Base-by-base conservation (phyloP, 805 yeast genomes). In the Candida pini region DNA sequence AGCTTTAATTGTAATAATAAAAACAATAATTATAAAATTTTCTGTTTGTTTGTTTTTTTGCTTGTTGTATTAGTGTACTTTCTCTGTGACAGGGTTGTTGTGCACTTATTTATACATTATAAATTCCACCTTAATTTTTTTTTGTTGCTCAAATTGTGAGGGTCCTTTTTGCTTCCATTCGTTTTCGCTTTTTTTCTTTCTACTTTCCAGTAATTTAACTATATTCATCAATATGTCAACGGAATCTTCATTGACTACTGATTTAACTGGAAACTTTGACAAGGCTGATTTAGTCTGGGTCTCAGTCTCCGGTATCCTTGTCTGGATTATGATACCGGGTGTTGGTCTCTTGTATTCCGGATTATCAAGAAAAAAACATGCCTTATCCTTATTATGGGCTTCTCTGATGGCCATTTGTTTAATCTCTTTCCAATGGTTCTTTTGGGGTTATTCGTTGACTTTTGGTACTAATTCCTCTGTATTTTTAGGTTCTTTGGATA, bases 251-350 rank as follows among this genome's bases (percentile, higher is more conserved):
- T 66, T 85, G 57, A 73, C 76, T 14, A 72, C 72, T 18, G 83
- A 89, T 60, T 67, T 88, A 51, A 86, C 86, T 56, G 63, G 65
- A 8, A 80, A 73, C 50, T 88, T 71, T 54, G 82, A 80, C 41
- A 64, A 65, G 28, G 94, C 81, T 32, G 85, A 86, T 56, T 81
- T 83, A 85, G 86, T 77, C 4, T 88, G 95, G 94, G 71, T 87
- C 37, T 86, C 80, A 57, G 71, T 75, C 5, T 71, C 86, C n/a
- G 79, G 78, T 7, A 79, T 75, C 16, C 69, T 92, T 39, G 97
- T 90, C 41, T 89, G 94, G 88, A 77, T 90, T 51, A 92, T 90
- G 96, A 74, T 88, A 49, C 97, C 97, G 24, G 98, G 98, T 43
- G 81, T 92, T 34, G 98, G 97, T 41, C 64, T 92, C 36, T 68